phyloP scores from a whole-genome alignment of 2,329 filamentous ascomycete genomes.

The Endothia cerciana region DNA sequence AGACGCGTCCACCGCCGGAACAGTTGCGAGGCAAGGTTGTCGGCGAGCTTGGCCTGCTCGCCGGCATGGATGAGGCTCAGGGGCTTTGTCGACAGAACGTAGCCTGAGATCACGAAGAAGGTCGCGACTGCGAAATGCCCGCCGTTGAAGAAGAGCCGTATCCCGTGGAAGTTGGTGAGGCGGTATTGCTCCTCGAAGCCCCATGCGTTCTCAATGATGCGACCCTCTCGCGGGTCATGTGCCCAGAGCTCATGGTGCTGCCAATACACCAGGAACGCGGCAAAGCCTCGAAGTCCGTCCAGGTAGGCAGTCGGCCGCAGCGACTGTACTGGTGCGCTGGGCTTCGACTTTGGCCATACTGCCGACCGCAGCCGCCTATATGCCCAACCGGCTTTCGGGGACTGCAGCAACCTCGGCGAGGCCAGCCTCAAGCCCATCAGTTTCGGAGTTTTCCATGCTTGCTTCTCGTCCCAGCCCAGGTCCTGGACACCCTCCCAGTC shows the following conservation, averaged over 20 bases:
- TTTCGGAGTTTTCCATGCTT: conserved; percentile 31
- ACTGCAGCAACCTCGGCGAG: conserved; percentile 22
- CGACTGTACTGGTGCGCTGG: conserved; percentile 27
- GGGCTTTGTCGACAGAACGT: conserved; percentile 57
- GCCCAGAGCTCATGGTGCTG: conserved; percentile 65
- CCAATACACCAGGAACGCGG: conserved; percentile 67
- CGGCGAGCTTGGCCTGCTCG: conserved; percentile 46
- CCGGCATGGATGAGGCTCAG: conserved; percentile 49
- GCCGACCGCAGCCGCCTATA: conserved; percentile 23
- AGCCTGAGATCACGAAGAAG: conserved; percentile 63
- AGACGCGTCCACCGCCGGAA: conserved; percentile 56
- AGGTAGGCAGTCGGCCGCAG: conserved; percentile 61
- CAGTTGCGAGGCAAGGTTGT: conserved; percentile 51
- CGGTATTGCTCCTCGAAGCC: conserved; percentile 53
- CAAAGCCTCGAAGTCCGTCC: conserved; percentile 69
- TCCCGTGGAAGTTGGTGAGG: conserved; percentile 56
- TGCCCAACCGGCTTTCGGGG: conserved; percentile 22
- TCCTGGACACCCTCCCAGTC: conserved; percentile 41
- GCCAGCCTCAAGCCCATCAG: conserved; percentile 35
- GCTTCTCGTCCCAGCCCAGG: conserved; percentile 31
- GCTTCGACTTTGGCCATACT: conserved; percentile 25
- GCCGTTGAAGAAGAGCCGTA: conserved; percentile 64
- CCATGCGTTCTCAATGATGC: conserved; percentile 56
- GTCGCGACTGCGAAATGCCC: conserved; percentile 63
- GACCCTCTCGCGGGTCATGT: conserved; percentile 46